Percentiles rank a stretch among this genome's conserved stretches.
phyloP scores from a whole-genome alignment of 345 rosid genomes.

The Eucalyptus dawsonii region DNA sequence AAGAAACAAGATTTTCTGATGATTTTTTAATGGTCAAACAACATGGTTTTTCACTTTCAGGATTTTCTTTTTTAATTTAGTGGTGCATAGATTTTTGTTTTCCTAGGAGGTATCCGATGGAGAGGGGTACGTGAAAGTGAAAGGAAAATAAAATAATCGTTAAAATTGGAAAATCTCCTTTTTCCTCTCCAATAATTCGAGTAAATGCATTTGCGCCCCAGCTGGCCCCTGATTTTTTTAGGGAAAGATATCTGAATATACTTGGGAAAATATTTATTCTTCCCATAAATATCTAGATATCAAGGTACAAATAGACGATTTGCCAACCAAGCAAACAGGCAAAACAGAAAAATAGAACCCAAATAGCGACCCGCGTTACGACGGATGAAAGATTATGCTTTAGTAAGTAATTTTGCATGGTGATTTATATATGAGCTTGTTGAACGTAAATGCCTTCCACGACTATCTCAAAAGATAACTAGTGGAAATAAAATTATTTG shows the following conservation, averaged over 20 bases:
- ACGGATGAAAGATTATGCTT: background rate
- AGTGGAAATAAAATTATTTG: background rate
- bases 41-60: background rate
- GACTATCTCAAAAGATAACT: background rate
- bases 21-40: background rate
- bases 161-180: background rate
- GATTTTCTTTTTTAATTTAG: background rate
- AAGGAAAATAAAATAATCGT: background rate
- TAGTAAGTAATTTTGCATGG: background rate
- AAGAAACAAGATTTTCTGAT: background rate
- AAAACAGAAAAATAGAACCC: background rate
- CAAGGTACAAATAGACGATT: background rate
- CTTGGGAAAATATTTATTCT: background rate
- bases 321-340: background rate
- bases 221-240: background rate
- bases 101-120: background rate
- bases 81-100: background rate
- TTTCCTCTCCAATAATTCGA: background rate
- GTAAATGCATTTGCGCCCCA: background rate
- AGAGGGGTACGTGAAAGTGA: background rate
- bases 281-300: background rate
- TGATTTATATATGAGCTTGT: background rate
- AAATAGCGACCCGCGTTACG: background rate
- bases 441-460: background rate
- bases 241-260: background rate